Conservation (phyloP, 148 eudicot genomes). For the Amaranthus palmeri region DNA sequence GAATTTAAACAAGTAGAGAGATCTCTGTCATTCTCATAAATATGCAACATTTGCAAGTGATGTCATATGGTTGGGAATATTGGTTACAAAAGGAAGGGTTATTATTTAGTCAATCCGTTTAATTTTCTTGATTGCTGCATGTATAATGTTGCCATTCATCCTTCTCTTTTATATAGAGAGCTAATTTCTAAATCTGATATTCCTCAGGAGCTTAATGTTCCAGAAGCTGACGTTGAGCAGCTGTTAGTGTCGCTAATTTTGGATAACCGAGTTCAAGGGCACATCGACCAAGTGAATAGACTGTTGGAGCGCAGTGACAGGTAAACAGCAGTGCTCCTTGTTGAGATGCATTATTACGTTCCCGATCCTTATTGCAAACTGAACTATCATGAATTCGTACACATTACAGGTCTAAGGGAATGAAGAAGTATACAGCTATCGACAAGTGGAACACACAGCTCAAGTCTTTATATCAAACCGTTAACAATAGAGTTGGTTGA, state of each 20-base stretch:
- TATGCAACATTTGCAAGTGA: too few species aligned
- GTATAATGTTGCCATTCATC: not conserved
- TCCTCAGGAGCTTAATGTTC: constrained; percentile 84
- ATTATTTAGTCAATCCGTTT: too few species aligned
- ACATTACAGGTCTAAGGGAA: constrained; percentile 76
- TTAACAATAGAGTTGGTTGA: constrained; percentile 73
- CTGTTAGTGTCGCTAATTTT: constrained; percentile 81
- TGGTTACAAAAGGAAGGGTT: too few species aligned
- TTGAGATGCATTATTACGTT: not conserved
- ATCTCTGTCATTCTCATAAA: too few species aligned
- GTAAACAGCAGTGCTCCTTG: constrained; percentile 22
- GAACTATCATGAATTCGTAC: not conserved
- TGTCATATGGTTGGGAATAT: too few species aligned
- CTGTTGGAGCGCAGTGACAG: constrained; percentile 81
- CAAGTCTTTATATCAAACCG: constrained; percentile 59
- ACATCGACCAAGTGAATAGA: constrained; percentile 94
- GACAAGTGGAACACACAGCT: constrained; percentile 98
- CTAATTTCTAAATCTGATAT: not conserved
- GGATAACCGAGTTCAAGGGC: constrained; percentile 93
- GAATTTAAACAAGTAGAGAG: too few species aligned
- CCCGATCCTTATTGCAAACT: not conserved
- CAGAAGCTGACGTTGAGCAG: constrained; percentile 87
- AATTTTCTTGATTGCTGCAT: too few species aligned
- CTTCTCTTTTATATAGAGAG: not conserved
- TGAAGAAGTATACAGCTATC: constrained; percentile 81